Percentiles rank a stretch among this genome's conserved stretches.
phyloP scores from a whole-genome alignment of 129 eudicot genomes.

The Chrysanthemum lavandulifolium region DNA sequence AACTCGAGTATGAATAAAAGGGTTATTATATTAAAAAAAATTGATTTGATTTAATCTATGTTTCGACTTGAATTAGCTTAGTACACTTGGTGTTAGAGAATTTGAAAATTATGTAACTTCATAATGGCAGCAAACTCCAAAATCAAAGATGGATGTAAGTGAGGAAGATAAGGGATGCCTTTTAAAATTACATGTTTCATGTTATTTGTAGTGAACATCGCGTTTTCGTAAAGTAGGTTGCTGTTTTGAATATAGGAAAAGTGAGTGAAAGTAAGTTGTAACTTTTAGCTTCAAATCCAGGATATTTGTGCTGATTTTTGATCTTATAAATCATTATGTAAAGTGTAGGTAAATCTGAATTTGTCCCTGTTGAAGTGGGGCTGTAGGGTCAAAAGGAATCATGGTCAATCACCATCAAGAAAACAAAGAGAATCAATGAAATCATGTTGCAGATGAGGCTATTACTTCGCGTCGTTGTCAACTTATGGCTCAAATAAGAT shows the following conservation, averaged over 20 bases:
- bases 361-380: slow-evolving; percentile 39
- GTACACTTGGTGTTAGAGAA: too few species aligned
- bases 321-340: slow-evolving; percentile 20
- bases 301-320: slow-evolving; percentile 18
- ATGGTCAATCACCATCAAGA: slow-evolving; percentile 40
- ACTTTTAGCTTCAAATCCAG: too few species aligned
- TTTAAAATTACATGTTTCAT: too few species aligned
- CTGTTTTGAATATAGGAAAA: too few species aligned
- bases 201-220: too few species aligned
- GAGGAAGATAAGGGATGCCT: neutral
- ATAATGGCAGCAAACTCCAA: neutral
- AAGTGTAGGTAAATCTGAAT: slow-evolving; percentile 24
- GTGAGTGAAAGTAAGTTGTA: too few species aligned
- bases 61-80: too few species aligned
- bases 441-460: slow-evolving; percentile 43
- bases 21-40: too few species aligned
- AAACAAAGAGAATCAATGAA: slow-evolving; percentile 50
- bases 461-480: slow-evolving; percentile 34
- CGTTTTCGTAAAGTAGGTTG: too few species aligned
- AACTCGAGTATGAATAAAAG: too few species aligned
- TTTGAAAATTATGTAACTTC: too few species aligned
- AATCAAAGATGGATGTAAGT: neutral
- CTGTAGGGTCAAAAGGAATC: slow-evolving; percentile 22
- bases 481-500: slow-evolving; percentile 41
- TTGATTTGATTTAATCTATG: too few species aligned